Evolutionary conservation across 192 early-diverging fungal genomes (phyloP).

Genomic region (Geosiphon pyriformis): DNA sequence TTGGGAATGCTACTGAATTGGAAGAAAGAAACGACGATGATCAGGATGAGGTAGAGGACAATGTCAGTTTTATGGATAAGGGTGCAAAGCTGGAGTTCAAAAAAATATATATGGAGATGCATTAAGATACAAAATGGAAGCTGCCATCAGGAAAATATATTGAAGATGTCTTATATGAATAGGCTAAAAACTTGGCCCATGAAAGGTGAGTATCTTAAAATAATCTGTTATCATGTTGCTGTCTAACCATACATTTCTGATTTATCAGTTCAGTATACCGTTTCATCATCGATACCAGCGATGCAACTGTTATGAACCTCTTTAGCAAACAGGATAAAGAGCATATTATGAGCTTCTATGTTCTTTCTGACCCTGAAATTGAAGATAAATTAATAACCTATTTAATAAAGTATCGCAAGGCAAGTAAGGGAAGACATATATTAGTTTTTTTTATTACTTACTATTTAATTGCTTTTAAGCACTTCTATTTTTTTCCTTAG

Average conservation of each 20-base stretch:
- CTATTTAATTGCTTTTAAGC: neutral
- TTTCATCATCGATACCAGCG: slow-evolving; percentile 2
- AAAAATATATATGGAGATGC: neutral
- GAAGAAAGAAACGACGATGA: neutral
- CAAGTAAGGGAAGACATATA: neutral
- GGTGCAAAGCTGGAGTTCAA: neutral
- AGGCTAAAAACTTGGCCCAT: slow-evolving; percentile 4
- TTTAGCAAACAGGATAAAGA: slow-evolving; percentile 4
- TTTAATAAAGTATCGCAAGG: slow-evolving; percentile 12
- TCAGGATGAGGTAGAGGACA: neutral
- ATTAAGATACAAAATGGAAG: neutral
- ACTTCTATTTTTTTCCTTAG: neutral
- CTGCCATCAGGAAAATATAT: neutral
- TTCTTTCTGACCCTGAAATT: slow-evolving; percentile 7
- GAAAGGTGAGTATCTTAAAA: neutral
- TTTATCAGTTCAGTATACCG: neutral
- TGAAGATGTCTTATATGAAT: slow-evolving; percentile 9
- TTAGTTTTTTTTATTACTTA: neutral
- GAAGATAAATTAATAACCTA: slow-evolving; percentile 15
- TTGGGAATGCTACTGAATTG: neutral
- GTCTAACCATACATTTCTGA: neutral
- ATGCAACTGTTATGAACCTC: neutral
- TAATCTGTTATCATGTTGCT: neutral
- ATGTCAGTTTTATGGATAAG: neutral
- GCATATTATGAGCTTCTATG: slow-evolving; percentile 11